Evolutionary conservation across 2,329 filamentous ascomycete genomes (phyloP).

Genomic region (Trichophyton schoenleinii): DNA sequence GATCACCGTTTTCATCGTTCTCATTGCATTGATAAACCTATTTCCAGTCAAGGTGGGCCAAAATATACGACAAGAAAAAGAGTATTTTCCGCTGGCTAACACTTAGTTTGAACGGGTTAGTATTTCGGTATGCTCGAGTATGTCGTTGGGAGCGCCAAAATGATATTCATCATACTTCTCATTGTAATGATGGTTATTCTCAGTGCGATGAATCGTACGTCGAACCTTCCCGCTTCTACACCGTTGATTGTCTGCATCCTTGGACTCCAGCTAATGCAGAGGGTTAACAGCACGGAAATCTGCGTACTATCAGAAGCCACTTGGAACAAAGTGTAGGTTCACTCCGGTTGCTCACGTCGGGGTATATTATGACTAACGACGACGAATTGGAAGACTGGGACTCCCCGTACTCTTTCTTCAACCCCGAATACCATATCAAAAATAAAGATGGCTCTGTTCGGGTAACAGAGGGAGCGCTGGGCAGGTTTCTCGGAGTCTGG

Average conservation of each 20-base stretch:
- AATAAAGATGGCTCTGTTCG: conserved; percentile 20
- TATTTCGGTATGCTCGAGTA: conserved; percentile 28
- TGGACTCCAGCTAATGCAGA: conserved; percentile 11
- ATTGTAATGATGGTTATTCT: conserved; percentile 34
- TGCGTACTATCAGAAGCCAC: conserved; percentile 26
- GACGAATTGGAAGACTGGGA: conserved; percentile 21
- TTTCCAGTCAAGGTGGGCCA: conserved; percentile 22
- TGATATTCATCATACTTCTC: conserved; percentile 28
- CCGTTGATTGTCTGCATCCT: conserved; percentile 5
- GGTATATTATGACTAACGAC: not conserved
- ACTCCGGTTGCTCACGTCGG: not conserved
- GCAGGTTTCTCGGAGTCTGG: conserved; percentile 30
- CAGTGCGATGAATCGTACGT: conserved; percentile 26
- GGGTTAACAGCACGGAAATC: conserved; percentile 20
- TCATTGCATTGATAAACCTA: conserved; percentile 25
- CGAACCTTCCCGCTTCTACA: conserved; percentile 12
- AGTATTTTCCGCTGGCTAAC: not conserved
- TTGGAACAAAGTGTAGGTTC: conserved; percentile 27
- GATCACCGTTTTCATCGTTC: conserved; percentile 23
- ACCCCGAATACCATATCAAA: conserved; percentile 22
- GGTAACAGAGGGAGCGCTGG: conserved; percentile 23
- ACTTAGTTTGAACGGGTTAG: conserved; percentile 13
- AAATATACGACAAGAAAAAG: not conserved
- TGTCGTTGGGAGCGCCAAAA: conserved; percentile 24
- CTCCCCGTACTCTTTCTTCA: conserved; percentile 30